Evolutionary conservation across 2,329 filamentous ascomycete species (phyloP).

Genomic region (Ophiostoma piceae): DNA sequence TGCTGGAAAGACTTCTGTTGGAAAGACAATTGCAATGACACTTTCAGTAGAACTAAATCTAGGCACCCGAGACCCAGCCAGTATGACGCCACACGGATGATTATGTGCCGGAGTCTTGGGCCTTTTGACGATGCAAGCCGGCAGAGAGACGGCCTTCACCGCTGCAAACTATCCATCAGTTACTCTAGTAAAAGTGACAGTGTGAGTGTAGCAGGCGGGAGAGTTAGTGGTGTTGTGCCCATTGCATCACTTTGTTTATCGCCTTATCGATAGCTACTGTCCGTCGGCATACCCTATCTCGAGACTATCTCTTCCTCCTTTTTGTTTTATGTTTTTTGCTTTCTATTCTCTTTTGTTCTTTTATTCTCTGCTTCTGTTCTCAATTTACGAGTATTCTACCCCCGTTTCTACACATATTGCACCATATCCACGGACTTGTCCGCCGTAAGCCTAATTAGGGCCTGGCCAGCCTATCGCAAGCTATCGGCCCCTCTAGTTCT

Average conservation of each 20-base stretch:
- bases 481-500: constrained; percentile 4
- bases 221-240: not conserved
- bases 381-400: not conserved
- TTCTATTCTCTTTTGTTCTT: not conserved
- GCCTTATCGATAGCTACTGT: constrained; percentile 2
- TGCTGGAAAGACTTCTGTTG: too few relatives aligned
- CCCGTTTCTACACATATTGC: not conserved
- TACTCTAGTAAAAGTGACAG: not conserved
- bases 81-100: not conserved
- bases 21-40: too few relatives aligned
- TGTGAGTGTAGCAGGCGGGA: too few relatives aligned
- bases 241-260: not conserved
- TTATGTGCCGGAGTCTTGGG: not conserved
- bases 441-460: not conserved
- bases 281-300: not conserved
- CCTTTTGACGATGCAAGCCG: not conserved
- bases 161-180: not conserved
- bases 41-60: too few relatives aligned
- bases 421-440: constrained; percentile 13
- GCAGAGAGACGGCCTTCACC: not conserved
- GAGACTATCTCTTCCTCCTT: not conserved
- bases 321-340: not conserved
- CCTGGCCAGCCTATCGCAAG: constrained; percentile 17
- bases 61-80: not conserved
- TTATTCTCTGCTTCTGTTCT: not conserved